phyloP scores from a whole-genome alignment of 2,329 filamentous ascomycete genomes.

The Kalmusia sp. region DNA sequence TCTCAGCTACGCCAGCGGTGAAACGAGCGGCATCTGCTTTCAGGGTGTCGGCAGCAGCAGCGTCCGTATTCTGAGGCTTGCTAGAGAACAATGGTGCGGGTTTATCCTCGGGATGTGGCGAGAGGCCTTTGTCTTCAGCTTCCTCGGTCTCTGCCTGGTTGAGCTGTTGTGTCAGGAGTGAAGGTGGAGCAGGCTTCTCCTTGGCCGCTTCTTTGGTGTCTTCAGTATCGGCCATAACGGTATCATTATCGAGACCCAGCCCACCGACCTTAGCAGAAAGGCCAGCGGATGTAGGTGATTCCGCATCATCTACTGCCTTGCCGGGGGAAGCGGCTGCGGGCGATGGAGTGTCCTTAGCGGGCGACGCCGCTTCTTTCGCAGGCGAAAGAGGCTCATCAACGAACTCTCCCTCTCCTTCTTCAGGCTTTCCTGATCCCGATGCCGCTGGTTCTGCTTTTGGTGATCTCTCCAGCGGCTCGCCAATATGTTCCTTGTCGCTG shows the following conservation, averaged over 20 bases:
- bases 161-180: constrained; percentile 52
- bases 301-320: constrained; percentile 40
- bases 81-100: constrained; percentile 70
- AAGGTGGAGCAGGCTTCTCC: constrained; percentile 38
- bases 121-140: constrained; percentile 42
- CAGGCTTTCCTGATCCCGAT: constrained; percentile 26
- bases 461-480: constrained; percentile 45
- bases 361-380: constrained; percentile 30
- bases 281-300: constrained; percentile 59
- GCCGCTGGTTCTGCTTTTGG: constrained; percentile 53
- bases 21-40: constrained; percentile 40
- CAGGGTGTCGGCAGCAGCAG: constrained; percentile 27
- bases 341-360: constrained; percentile 31
- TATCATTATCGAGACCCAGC: constrained; percentile 67
- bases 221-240: constrained; percentile 52
- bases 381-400: constrained; percentile 80
- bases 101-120: constrained; percentile 70
- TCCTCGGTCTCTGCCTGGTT: constrained; percentile 39
- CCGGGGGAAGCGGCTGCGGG: constrained; percentile 24
- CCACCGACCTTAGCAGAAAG: constrained; percentile 62
- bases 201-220: constrained; percentile 21
- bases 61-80: constrained; percentile 43
- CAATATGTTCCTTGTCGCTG: constrained; percentile 58
- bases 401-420: constrained; percentile 68
- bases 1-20: constrained; percentile 31